A percentile compares a stretch with the other conserved stretches of the same genome.
Evolutionary conservation across 2,329 filamentous ascomycete genomes (phyloP).

Genomic region (Zymoseptoria pseudotritici): DNA sequence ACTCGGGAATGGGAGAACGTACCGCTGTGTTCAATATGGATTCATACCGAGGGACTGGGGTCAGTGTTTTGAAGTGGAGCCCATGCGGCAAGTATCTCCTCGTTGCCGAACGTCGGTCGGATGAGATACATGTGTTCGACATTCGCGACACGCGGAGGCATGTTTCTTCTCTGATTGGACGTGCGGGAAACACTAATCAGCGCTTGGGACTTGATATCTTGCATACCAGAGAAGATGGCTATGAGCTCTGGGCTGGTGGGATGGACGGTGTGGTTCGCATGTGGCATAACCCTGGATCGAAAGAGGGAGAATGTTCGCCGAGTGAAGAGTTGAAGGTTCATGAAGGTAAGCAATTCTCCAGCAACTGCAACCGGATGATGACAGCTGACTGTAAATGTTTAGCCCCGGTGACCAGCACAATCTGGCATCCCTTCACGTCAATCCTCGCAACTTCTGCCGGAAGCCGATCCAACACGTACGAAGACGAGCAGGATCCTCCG

Average conservation of each 20-base stretch:
- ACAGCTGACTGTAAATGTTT: background rate
- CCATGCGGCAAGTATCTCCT: constrained; percentile 52
- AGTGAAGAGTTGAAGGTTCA: constrained; percentile 40
- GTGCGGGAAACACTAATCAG: constrained; percentile 45
- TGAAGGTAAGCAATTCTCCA: constrained; percentile 20
- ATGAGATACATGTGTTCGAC: constrained; percentile 52
- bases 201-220: constrained; percentile 50
- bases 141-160: constrained; percentile 47
- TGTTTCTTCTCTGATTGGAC: constrained; percentile 42
- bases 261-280: constrained; percentile 43
- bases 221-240: constrained; percentile 28
- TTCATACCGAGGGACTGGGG: constrained; percentile 40
- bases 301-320: constrained; percentile 36
- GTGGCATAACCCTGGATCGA: constrained; percentile 42
- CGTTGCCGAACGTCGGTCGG: constrained; percentile 50
- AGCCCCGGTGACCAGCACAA: constrained; percentile 40
- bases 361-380: background rate
- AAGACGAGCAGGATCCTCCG: background rate
- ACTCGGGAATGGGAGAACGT: constrained; percentile 41
- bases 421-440: constrained; percentile 41
- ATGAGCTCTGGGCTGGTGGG: constrained; percentile 54
- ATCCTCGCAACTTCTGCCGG: constrained; percentile 47
- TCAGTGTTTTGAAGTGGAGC: constrained; percentile 52
- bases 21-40: constrained; percentile 41
- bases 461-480: background rate